These are phyloP conservation scores for Colletotrichum shisoi DNA, from an alignment of 2,329 filamentous ascomycete genomes.

Conservation along the genomic window DNA sequence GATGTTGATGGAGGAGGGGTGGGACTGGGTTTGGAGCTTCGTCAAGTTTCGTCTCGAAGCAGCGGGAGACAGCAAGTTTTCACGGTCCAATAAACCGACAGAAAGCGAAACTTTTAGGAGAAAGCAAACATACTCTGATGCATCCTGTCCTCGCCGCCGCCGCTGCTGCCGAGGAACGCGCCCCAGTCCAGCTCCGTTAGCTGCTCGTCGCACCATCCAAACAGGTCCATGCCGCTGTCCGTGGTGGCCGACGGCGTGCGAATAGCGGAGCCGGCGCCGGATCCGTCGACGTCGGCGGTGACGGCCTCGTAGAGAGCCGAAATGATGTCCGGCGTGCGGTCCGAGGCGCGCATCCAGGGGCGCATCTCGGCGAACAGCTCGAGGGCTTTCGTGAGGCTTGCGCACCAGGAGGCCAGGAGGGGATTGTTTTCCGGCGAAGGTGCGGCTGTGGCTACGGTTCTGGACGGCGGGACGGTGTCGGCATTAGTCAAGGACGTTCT, in stretches of 20 bases:
- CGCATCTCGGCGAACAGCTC: constrained; percentile 44
- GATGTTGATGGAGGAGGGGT: neutral
- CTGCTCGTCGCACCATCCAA: constrained; percentile 45
- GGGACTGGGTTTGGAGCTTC: too few relatives aligned
- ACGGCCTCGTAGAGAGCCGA: constrained; percentile 44
- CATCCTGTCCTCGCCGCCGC: neutral
- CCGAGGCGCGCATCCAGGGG: constrained; percentile 45
- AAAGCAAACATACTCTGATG: constrained; percentile 9
- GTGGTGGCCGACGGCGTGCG: constrained; percentile 42
- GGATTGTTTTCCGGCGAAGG: neutral
- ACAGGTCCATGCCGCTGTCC: constrained; percentile 43
- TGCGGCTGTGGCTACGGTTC: neutral
- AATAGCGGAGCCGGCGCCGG: constrained; percentile 31
- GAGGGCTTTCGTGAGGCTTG: constrained; percentile 43
- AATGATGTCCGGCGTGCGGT: constrained; percentile 44
- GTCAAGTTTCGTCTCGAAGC: neutral
- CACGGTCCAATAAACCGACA: neutral
- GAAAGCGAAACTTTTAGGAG: neutral
- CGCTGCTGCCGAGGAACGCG: constrained; percentile 39
- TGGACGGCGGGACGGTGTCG: constrained; percentile 11
- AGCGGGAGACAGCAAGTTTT: too few relatives aligned
- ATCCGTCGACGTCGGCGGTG: constrained; percentile 40
- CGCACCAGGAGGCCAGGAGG: constrained; percentile 39
- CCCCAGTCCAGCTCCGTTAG: constrained; percentile 44
- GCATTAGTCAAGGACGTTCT: neutral